Conservation (phyloP, 108 stramenopile species). For the Discostella stelligeroides region DNA sequence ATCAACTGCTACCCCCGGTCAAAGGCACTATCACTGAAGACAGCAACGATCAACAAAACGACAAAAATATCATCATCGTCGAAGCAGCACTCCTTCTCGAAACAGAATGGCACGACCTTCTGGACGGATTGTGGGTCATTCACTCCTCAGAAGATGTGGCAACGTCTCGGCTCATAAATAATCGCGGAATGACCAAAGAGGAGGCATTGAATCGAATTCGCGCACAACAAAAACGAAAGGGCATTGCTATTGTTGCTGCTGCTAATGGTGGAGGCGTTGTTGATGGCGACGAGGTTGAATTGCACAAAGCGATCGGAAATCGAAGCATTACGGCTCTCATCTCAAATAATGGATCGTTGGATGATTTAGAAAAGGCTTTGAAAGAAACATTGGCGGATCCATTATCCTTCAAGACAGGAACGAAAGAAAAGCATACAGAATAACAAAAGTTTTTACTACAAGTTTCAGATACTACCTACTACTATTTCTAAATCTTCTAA, state of each 20-base stretch:
- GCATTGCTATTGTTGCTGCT: constrained; percentile 47
- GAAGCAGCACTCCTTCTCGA: constrained; percentile 84
- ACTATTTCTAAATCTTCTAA: too few relatives aligned
- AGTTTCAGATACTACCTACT: too few relatives aligned
- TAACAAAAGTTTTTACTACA: background rate
- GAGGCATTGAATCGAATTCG: constrained; percentile 69
- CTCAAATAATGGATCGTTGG: constrained; percentile 60
- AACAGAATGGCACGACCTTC: constrained; percentile 75
- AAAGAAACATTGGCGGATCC: constrained; percentile 43
- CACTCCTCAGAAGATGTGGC: constrained; percentile 50
- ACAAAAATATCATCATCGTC: constrained; percentile 54
- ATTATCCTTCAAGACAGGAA: constrained; percentile 13
- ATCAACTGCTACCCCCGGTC: background rate
- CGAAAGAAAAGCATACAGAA: background rate
- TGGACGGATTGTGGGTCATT: constrained; percentile 86
- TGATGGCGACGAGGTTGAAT: background rate
- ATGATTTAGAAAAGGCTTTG: constrained; percentile 28
- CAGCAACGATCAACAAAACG: constrained; percentile 8
- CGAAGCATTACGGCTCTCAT: constrained; percentile 70
- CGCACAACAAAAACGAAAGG: constrained; percentile 65
- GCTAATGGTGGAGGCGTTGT: background rate
- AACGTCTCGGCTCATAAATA: constrained; percentile 58
- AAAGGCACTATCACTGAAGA: too few relatives aligned
- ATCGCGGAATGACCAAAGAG: constrained; percentile 60
- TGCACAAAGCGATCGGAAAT: constrained; percentile 50